Percentiles rank a stretch among this genome's conserved stretches.
Evolutionary conservation across 1,139 yeast genomes (phyloP).

Genomic region (Yamadazyma kanchanaburiensis): DNA sequence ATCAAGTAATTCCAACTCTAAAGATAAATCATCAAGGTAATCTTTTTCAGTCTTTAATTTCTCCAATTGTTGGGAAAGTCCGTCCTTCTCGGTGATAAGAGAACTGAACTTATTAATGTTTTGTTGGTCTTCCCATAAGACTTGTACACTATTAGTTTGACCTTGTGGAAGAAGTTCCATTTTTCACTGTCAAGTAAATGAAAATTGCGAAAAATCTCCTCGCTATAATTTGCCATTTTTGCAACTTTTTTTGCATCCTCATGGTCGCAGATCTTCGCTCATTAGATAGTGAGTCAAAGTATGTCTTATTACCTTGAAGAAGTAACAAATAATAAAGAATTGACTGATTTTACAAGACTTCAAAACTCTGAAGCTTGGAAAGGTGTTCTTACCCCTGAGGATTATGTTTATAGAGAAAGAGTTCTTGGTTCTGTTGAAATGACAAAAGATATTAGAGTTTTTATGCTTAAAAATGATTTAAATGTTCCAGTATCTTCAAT

Average conservation of each 20-base stretch:
- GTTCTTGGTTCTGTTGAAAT: slow-evolving; percentile 39
- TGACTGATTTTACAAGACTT: slow-evolving; percentile 44
- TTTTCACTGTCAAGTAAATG: neutral
- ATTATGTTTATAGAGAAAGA: slow-evolving; percentile 51
- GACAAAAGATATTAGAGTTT: slow-evolving; percentile 26
- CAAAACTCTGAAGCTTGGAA: slow-evolving; percentile 56
- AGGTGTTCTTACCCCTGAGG: slow-evolving; percentile 40
- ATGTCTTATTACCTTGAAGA: slow-evolving; percentile 18
- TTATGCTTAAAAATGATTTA: slow-evolving; percentile 22
- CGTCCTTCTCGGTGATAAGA: slow-evolving; percentile 67
- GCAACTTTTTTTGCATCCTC: neutral
- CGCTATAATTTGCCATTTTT: no score
- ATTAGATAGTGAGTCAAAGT: no score
- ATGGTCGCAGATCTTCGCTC: neutral
- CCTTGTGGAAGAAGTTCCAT: slow-evolving; percentile 67
- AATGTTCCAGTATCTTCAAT: slow-evolving; percentile 28
- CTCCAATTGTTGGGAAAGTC: slow-evolving; percentile 47
- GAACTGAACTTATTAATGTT: slow-evolving; percentile 86
- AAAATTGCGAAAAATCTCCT: no score
- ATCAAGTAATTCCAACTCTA: slow-evolving; percentile 84
- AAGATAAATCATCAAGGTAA: slow-evolving; percentile 77
- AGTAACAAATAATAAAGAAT: slow-evolving; percentile 31
- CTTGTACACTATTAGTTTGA: slow-evolving; percentile 67
- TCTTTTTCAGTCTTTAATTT: slow-evolving; percentile 70
- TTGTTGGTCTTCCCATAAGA: slow-evolving; percentile 85